Evolutionary conservation across 169 alveolate genomes (phyloP), one percentile per base, ranked within the genome.

Genomic region (Cryptosporidium andersoni): DNA sequence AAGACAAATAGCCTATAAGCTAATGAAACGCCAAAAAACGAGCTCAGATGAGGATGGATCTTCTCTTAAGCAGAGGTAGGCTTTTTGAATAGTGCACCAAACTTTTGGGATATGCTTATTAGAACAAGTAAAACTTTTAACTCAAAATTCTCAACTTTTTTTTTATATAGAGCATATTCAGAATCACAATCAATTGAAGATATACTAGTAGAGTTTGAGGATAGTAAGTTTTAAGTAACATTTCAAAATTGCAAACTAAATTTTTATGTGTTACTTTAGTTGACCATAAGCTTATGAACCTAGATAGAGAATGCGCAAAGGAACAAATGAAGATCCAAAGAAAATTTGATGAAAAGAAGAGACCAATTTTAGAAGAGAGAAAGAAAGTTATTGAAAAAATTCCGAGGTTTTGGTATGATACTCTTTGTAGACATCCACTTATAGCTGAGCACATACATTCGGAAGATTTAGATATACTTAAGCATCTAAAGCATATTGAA

Each of bases 401-500:
- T 16, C 97, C 97, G 2, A 95, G 95, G 12, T 94, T 94, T 81
- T 94, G 97, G 97, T 90, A 93, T 2, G 90, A 92, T 42, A 92
- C 97, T 36, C 67, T 94, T 39, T 80, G 92, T 8, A 93, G 91
- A 67, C 97, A 94, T 80, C 97, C 96, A 9, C 93, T 93, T 25
- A 58, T 74, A 11, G 91, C 91, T 60, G 92, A 94, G 64, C 91
- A 91, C 64, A 88, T 94, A 68, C 92, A 93, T 9, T 90, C 94
- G 1, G 97, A 92, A n/a, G 97, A 94, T 81, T 66, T 82, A 37
- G 95, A 92, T 25, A 65, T 94, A 12, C 91, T 94, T 34, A 92
- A 94, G 47, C 92, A 82, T 47, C 90, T 94, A 39, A 89, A 88
- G 51, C 89, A 88, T 60, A 81, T 94, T 7, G 95, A 94, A 39